Base-by-base conservation (phyloP, 192 early-diverging fungal species). In the Mortierella alpina region DNA sequence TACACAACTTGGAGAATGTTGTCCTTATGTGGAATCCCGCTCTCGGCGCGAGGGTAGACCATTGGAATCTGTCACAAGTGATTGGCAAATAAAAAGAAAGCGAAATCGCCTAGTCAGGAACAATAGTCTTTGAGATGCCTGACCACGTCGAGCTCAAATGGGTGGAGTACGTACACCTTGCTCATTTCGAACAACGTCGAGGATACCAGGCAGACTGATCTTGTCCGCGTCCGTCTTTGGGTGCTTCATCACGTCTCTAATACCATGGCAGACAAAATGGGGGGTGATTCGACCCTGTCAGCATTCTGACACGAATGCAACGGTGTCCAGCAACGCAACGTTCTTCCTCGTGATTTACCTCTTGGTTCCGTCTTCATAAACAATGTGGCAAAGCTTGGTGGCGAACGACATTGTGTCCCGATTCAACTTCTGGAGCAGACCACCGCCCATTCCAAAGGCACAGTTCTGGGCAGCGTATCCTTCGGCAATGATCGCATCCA, bases 391-490 rank as follows among this genome's bases (percentile, higher is more conserved):
- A 39, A 97, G 83, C 84, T 97, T 97, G n/a, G 93, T 90, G 0
- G 95, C 95, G 83, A 94, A 92, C 56, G 89, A 91, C 91, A 94
- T 89, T 0, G 91, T 93, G 69, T 97, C 95, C 15, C 95, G 88
- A 86, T 97, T 92, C 52, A 97, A 73, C 86, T 94, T 93, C 68
- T 96, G 92, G 10, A 97, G 77, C 17, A 97, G 84, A 2, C 92
- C 93, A 65, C 92, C 93, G 49, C 95, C 95, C 95, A 97, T 97
- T 14, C 95, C 95, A 66, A 94, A 93, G 0, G 90, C 91, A 17
- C 93, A 90, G 66, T 90, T 91, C 58, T 93, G 88, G 48, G 92
- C 92, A 10, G 93, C 81, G 69, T 85, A 97, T 9, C 91, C 91
- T 0, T 86, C 91, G 2, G 77, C 76, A 46, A 83, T 48, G 13